Evolutionary conservation across 345 rosid genomes (phyloP).

Genomic region (Barbarea vulgaris): DNA sequence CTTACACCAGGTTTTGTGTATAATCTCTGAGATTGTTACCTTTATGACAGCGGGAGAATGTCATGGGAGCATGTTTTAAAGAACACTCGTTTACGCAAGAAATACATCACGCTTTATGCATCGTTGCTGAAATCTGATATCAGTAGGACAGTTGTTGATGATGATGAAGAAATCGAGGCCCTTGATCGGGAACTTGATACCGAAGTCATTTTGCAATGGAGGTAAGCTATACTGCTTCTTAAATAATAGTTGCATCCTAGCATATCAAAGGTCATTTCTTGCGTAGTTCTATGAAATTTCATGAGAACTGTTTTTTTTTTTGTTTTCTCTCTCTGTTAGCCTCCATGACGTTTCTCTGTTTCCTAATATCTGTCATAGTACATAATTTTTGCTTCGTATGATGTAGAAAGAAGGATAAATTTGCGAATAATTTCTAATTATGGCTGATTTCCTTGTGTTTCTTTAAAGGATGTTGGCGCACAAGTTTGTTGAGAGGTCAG

Average conservation of each 20-base stretch:
- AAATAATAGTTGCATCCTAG: neutral
- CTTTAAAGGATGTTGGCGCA: slow-evolving; percentile 90
- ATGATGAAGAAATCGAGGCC: slow-evolving; percentile 75
- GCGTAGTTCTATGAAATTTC: slow-evolving; percentile 14
- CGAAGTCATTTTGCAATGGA: slow-evolving; percentile 94
- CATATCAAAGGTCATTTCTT: slow-evolving; percentile 7
- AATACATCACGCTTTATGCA: slow-evolving; percentile 83
- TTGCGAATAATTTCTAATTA: neutral
- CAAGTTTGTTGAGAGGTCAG: slow-evolving; percentile 78
- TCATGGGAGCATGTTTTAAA: slow-evolving; percentile 91
- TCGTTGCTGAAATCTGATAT: slow-evolving; percentile 83
- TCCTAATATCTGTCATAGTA: neutral
- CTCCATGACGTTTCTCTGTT: slow-evolving; percentile 16
- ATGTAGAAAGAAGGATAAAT: slow-evolving; percentile 16
- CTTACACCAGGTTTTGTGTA: slow-evolving; percentile 25
- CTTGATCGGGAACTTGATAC: slow-evolving; percentile 86
- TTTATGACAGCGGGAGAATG: slow-evolving; percentile 83
- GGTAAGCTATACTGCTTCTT: slow-evolving; percentile 54
- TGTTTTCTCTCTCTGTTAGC: neutral
- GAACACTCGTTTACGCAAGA: slow-evolving; percentile 79
- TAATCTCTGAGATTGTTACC: slow-evolving; percentile 40
- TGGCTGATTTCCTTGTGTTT: slow-evolving; percentile 22
- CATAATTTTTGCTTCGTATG: slow-evolving; percentile 7
- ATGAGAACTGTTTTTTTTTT: slow-evolving; percentile 3
- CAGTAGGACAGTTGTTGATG: slow-evolving; percentile 63